A percentile compares a stretch with the other conserved stretches of the same genome.
These are phyloP conservation scores for Boletellus ananas DNA, from an alignment of 768 basidiomycete genomes.

Conservation along the genomic window DNA sequence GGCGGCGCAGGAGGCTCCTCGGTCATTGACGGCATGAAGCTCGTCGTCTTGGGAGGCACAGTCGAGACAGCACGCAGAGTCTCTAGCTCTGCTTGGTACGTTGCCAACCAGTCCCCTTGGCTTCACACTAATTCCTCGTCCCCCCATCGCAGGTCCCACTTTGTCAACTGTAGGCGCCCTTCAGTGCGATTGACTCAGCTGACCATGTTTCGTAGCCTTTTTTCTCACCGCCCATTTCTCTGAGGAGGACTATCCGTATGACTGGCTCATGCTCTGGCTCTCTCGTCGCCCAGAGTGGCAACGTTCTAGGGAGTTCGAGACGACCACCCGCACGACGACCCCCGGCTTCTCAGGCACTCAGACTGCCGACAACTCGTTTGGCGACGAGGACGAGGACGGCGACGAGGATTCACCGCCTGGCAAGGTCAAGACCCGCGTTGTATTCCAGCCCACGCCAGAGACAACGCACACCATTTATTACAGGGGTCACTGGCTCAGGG, in stretches of 20 bases:
- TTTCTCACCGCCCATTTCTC: constrained; percentile 89
- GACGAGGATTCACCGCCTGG: constrained; percentile 51
- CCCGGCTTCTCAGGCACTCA: constrained; percentile 50
- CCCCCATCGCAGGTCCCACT: constrained; percentile 57
- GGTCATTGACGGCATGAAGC: constrained; percentile 85
- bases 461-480: constrained; percentile 89
- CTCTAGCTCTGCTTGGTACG: constrained; percentile 78
- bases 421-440: constrained; percentile 73
- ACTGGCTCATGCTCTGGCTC: constrained; percentile 91
- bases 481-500: constrained; percentile 78
- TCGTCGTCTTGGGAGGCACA: constrained; percentile 83
- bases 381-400: constrained; percentile 41
- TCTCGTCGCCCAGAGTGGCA: constrained; percentile 86
- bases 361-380: constrained; percentile 52
- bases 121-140: constrained; percentile 11
- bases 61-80: constrained; percentile 83
- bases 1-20: constrained; percentile 71
- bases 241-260: constrained; percentile 87
- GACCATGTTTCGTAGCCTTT: constrained; percentile 47
- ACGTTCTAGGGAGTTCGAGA: constrained; percentile 84
- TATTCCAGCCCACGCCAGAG: constrained; percentile 86
- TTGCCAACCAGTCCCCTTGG: background rate
- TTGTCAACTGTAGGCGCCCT: constrained; percentile 72
- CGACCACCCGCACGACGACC: constrained; percentile 70
- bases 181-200: constrained; percentile 4